Conservation (phyloP, 2,329 filamentous ascomycete species). For the Penicillium hesseltinei region DNA sequence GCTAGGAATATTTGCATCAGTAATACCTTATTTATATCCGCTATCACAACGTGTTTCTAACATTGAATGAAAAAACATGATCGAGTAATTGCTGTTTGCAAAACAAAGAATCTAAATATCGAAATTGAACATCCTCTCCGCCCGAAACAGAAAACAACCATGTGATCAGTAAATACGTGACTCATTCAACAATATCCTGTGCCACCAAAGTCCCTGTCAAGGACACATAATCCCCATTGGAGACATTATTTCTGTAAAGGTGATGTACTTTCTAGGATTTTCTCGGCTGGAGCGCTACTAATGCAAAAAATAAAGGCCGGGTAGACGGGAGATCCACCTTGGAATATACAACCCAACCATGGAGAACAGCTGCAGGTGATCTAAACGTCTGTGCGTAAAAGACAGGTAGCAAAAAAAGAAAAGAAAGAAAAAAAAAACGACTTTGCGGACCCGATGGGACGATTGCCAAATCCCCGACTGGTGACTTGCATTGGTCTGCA, state of each 20-base stretch:
- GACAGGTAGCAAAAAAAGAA: neutral
- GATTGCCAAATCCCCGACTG: neutral
- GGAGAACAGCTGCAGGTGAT: conserved; percentile 1
- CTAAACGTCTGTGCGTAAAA: conserved; percentile 2
- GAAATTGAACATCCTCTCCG: neutral
- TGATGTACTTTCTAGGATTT: neutral
- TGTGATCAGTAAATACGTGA: neutral
- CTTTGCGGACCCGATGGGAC: neutral
- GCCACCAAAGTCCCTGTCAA: neutral
- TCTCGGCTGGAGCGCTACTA: conserved; percentile 3
- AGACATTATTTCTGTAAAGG: neutral
- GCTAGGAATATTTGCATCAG: neutral
- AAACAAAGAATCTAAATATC: neutral
- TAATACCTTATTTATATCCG: neutral
- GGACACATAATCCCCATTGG: neutral
- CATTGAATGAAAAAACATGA: neutral
- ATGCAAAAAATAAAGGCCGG: conserved; percentile 14
- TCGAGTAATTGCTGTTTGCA: too few relatives aligned
- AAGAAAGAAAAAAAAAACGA: neutral
- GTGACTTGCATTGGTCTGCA: conserved; percentile 7
- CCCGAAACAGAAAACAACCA: neutral
- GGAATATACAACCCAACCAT: conserved; percentile 21
- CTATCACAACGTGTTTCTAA: neutral
- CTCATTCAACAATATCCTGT: neutral
- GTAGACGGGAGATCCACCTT: neutral